These are phyloP conservation scores for Pichia sp. DNA, from an alignment of 1,139 yeast genomes.

Conservation along the genomic window DNA sequence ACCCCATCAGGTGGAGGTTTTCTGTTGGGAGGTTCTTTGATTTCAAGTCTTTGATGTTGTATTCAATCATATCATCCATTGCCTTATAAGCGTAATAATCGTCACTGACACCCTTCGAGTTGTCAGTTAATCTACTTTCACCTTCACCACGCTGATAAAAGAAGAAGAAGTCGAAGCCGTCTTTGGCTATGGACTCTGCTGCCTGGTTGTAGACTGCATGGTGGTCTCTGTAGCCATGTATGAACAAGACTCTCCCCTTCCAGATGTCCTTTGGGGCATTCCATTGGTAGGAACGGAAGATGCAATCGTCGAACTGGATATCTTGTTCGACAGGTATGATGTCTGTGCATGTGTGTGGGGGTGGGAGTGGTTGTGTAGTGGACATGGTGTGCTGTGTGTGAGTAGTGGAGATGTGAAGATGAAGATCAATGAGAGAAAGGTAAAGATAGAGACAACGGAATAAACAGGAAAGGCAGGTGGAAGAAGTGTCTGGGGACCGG, in stretches of 20 bases:
- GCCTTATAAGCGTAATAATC: constrained; percentile 66
- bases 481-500: too few relatives aligned
- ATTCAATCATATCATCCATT: constrained; percentile 58
- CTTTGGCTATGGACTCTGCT: constrained; percentile 54
- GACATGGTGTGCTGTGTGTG: too few relatives aligned
- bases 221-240: constrained; percentile 84
- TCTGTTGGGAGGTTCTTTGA: constrained; percentile 28
- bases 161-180: constrained; percentile 72
- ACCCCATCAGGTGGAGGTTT: constrained; percentile 69
- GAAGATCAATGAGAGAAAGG: too few relatives aligned
- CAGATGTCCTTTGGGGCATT: constrained; percentile 23
- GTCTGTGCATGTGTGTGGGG: constrained; percentile 13
- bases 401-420: too few relatives aligned
- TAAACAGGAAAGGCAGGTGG: too few relatives aligned
- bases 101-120: constrained; percentile 61
- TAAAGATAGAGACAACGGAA: too few relatives aligned
- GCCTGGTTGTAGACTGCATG: constrained; percentile 51
- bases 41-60: constrained; percentile 33
- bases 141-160: constrained; percentile 95
- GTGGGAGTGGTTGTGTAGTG: neutral
- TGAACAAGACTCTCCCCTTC: constrained; percentile 59
- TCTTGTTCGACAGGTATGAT: constrained; percentile 10
- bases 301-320: constrained; percentile 20
- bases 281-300: constrained; percentile 25
- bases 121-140: constrained; percentile 55